Evolutionary conservation across 495 filamentous ascomycete species (phyloP), one percentile per base, ranked within the genome.

Genomic region (Patellaria atrata): DNA sequence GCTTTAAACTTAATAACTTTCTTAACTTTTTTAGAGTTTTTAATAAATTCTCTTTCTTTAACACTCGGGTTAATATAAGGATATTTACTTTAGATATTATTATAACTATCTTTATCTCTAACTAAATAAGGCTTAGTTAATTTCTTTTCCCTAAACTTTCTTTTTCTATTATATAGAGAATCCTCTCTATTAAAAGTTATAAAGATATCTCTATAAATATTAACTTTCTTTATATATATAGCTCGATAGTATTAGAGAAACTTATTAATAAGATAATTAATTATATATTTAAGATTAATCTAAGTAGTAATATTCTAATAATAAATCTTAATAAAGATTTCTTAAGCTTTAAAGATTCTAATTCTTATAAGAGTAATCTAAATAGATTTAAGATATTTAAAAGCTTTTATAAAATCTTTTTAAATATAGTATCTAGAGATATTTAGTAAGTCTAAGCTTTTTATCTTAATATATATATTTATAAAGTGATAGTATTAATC

Each of bases 1-100:
- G 63, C 32, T 13, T 35, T 14, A 14, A 24, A 25, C n/a, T 3
- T 6, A 3, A 8, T 25, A 5, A 35, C 26, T 22, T 35, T 35
- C 32, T 35, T 35, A 22, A 22, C 32, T 25, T 35, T 35, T 35
- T 25, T 22, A 25, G 32, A 14, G 32, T 35, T 22, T 35, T 35
- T 22, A 17, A 35, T 17, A 12, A 35, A 35, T 35, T 5, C 32
- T 25, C 21, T 35, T 25, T 11, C 12, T 35, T 16, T 22, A 5
- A 23, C 10, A 4, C 11, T 9, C 3, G 18, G 14, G 12, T 29
- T 13, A 13, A 35, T 35, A 22, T 35, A 35, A n/a, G 12, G 32
- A 16, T 22, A 35, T 17, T 35, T 19, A 3, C 32, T 22, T 22
- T 22, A 35, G 32, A 35, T 24, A 14, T 35, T n/a, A n/a, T n/a